Percentiles rank a stretch among this genome's conserved stretches.
phyloP scores from a whole-genome alignment of 148 eudicot genomes.

The Gaultheria prostrata region DNA sequence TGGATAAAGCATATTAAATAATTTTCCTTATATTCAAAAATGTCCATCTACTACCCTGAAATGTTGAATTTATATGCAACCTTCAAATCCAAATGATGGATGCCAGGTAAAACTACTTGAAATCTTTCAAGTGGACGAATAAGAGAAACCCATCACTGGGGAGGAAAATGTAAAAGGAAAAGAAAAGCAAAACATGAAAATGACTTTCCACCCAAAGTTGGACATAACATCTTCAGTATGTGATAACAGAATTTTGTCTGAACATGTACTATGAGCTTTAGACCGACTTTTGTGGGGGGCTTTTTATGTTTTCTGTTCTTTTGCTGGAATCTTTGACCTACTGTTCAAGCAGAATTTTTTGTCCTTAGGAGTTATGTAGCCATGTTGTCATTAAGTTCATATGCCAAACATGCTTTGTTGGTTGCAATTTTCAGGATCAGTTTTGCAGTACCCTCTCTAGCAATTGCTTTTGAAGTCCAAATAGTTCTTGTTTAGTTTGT shows the following conservation, averaged over 20 bases:
- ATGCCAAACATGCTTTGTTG: neutral
- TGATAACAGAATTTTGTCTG: neutral
- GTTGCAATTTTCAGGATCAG: neutral
- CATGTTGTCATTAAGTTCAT: neutral
- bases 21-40: neutral
- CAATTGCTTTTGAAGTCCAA: neutral
- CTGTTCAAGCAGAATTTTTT: neutral
- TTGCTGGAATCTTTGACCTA: neutral
- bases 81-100: neutral
- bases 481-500: neutral
- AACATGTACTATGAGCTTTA: neutral
- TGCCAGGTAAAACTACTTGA: neutral
- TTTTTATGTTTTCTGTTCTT: neutral
- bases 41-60: neutral
- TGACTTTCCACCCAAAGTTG: neutral
- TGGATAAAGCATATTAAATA: neutral
- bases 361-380: neutral
- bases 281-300: neutral
- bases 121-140: neutral
- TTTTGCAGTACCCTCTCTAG: neutral
- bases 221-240: neutral
- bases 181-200: neutral
- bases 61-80: neutral
- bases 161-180: neutral
- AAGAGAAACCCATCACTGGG: neutral